phyloP scores from a whole-genome alignment of 106 monocot species.

The Narthecium ossifragum region DNA sequence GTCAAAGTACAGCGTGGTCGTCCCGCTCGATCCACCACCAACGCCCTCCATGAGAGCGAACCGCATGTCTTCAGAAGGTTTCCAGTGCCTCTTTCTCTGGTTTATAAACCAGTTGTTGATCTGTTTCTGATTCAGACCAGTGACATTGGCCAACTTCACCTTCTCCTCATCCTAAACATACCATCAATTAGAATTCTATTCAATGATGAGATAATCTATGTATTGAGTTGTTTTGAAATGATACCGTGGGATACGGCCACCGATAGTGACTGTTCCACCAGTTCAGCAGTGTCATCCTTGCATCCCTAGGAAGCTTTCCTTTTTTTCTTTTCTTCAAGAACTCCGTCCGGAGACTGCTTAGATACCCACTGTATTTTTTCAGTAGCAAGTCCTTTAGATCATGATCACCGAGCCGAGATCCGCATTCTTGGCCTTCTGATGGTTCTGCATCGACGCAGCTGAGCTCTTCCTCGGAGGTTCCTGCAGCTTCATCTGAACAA shows the following conservation, averaged over 20 bases:
- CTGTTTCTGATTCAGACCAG: slow-evolving; percentile 63
- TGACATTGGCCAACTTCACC: slow-evolving; percentile 43
- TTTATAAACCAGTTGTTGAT: slow-evolving; percentile 86
- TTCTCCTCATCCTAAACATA: slow-evolving; percentile 64
- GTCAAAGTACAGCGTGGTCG: slow-evolving; percentile 34
- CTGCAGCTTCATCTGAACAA: slow-evolving; percentile 42
- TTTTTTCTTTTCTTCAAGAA: slow-evolving; percentile 77
- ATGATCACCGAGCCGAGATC: slow-evolving; percentile 26
- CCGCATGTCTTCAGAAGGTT: slow-evolving; percentile 63
- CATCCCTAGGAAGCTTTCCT: slow-evolving; percentile 68
- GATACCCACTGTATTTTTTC: slow-evolving; percentile 66
- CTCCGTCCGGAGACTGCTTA: slow-evolving; percentile 55
- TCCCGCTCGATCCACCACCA: slow-evolving; percentile 7
- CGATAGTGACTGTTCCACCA: slow-evolving; percentile 72
- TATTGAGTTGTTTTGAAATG: background rate
- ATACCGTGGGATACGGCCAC: slow-evolving; percentile 80
- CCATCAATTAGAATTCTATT: background rate
- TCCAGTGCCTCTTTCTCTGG: slow-evolving; percentile 78
- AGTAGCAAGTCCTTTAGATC: slow-evolving; percentile 73
- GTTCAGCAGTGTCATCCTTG: slow-evolving; percentile 39
- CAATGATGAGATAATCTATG: background rate
- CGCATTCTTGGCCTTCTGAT: slow-evolving; percentile 22
- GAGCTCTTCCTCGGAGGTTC: slow-evolving; percentile 63
- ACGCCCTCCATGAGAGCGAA: slow-evolving; percentile 59
- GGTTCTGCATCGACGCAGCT: slow-evolving; percentile 35